A percentile compares a stretch with the other conserved stretches of the same genome.
phyloP scores from a whole-genome alignment of 2,329 filamentous ascomycete species.

The Tolypocladium guangdongense region DNA sequence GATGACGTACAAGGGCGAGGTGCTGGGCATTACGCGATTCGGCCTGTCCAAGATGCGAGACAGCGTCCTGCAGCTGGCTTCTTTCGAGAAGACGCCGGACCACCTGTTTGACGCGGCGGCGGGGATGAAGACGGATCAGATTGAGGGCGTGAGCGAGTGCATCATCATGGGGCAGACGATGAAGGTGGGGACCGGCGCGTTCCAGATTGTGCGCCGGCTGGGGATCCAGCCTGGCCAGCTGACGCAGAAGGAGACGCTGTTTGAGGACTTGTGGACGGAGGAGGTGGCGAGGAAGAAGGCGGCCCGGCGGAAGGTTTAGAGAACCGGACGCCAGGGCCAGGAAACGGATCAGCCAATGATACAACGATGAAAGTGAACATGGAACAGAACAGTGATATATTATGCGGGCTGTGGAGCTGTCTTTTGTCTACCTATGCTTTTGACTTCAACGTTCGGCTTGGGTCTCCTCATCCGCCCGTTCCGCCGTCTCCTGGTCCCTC shows the following conservation, averaged over 20 bases:
- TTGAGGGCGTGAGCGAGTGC: conserved; percentile 90
- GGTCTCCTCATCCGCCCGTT: background rate
- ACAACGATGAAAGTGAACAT: background rate
- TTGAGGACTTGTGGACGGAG: conserved; percentile 56
- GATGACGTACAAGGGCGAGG: conserved; percentile 98
- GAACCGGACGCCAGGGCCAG: background rate
- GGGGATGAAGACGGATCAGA: conserved; percentile 80
- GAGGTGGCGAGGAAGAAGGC: conserved; percentile 9
- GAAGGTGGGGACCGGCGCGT: conserved; percentile 79
- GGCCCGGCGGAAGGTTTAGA: conserved; percentile 2
- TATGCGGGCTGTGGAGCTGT: background rate
- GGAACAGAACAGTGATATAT: background rate
- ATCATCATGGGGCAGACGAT: conserved; percentile 98
- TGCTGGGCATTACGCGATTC: conserved; percentile 92
- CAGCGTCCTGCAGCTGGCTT: conserved; percentile 83
- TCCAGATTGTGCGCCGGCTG: conserved; percentile 74
- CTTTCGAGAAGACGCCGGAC: conserved; percentile 96
- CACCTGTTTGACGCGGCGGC: conserved; percentile 93
- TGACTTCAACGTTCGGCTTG: background rate
- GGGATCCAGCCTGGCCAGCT: conserved; percentile 53
- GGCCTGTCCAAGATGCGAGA: conserved; percentile 95
- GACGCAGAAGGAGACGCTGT: conserved; percentile 48
- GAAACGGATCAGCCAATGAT: background rate
- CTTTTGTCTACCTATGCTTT: background rate
- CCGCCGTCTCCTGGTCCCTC: background rate